Conservation (phyloP, 306 rosid genomes). For the Herpetospermum pedunculosum region DNA sequence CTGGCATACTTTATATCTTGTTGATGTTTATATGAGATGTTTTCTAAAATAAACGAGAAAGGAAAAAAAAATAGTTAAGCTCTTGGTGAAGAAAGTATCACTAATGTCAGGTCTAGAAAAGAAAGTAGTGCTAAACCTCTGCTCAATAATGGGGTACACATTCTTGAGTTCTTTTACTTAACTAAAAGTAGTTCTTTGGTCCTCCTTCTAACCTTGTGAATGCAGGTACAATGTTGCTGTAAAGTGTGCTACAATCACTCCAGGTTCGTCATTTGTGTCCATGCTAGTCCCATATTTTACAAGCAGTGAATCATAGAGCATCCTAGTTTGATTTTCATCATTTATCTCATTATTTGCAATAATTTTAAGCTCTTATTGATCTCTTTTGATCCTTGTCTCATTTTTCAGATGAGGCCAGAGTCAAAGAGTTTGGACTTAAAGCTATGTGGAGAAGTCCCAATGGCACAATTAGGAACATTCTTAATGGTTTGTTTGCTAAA, state of each 20-base stretch:
- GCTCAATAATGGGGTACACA: not conserved
- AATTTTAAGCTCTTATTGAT: not conserved
- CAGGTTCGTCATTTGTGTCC: constrained; percentile 46
- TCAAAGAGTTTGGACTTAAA: constrained; percentile 89
- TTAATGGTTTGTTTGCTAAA: constrained; percentile 50
- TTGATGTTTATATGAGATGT: not conserved
- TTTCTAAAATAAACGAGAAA: not conserved
- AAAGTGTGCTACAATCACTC: constrained; percentile 94
- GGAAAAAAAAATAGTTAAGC: not conserved
- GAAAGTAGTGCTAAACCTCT: not conserved
- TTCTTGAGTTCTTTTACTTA: not conserved
- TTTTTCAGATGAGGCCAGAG: constrained; percentile 78
- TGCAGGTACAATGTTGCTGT: constrained; percentile 90
- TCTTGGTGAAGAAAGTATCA: not conserved
- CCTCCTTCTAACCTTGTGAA: constrained; percentile 11
- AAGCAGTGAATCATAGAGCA: not conserved
- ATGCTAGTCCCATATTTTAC: not conserved
- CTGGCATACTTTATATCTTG: not conserved
- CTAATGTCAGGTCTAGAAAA: not conserved
- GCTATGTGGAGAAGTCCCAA: constrained; percentile 99
- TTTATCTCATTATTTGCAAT: not conserved
- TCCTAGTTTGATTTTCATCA: not conserved
- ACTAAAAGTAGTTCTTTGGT: not conserved
- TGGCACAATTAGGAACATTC: constrained; percentile 89
- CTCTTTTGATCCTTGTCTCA: not conserved